Evolutionary conservation across 805 yeast genomes (phyloP), one percentile per base, ranked within the genome.

Genomic region (Zygosaccharomyces bailii): DNA sequence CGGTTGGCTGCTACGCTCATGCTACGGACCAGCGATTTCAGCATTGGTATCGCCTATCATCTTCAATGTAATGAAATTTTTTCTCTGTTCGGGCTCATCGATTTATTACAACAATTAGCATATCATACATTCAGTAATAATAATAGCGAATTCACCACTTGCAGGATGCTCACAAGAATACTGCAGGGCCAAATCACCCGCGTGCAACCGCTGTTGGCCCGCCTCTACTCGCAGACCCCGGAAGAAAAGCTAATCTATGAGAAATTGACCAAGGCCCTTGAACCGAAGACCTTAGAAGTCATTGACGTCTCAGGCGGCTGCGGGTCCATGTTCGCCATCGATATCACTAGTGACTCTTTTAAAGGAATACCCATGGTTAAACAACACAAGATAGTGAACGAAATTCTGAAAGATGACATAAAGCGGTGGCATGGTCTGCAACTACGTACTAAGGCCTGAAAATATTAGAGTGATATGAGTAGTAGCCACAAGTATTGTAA

Each of bases 251-350:
- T 81, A 60, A 76, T 89, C 19, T 82, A 70, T 57, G 67, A 72
- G 19, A 79, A 79, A 44, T 69, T 89, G 31, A 56, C 71, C 8
- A 63, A 70, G 18, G 74, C 74, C 43, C 76, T 91, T 38, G 53
- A 69, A 5, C 97, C 99, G 1, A 63, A 67, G 23, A 66, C 65
- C 27, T 68, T 90, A 36, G 72, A 74, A 20, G 97, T 91, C 5
- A 71, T 74, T 51, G 98, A 91, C 61, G 80, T 91, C 6, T 82
- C 93, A 20, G 98, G 91, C 14, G 99, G 99, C 0, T 93, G 99
- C 67, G 99, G 99, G 1, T 89, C 97, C 5, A 93, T 93, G 99
- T 93, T 88, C 68, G 88, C 96, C 38, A 91, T 93, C 40, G 69
- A 74, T 46, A 77, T 93, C 13, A 84, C 81, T 36, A 81, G 93